phyloP scores from a whole-genome alignment of 164 flowering plant genomes.

The Magnolia changhungtana region DNA sequence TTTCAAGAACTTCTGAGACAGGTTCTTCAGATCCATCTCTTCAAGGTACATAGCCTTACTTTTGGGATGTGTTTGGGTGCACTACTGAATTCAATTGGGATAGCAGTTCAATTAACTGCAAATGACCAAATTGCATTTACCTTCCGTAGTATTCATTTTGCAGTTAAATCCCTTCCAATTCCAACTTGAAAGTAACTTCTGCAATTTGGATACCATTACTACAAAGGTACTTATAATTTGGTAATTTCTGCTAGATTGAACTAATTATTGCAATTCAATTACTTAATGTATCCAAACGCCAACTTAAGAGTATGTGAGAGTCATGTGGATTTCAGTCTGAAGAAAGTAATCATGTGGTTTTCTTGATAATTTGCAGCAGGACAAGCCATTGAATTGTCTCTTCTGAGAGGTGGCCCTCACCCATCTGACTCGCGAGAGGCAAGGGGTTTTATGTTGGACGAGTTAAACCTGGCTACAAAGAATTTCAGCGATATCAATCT shows the following conservation, averaged over 20 bases:
- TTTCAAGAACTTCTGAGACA: slow-evolving; percentile 78
- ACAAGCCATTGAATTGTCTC: slow-evolving; percentile 57
- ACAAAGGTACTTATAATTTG: too few species aligned
- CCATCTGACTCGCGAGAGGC: slow-evolving; percentile 45
- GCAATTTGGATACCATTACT: too few species aligned
- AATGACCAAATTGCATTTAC: too few species aligned
- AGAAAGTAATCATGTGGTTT: background rate
- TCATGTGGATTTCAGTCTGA: background rate
- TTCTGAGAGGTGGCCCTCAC: slow-evolving; percentile 20
- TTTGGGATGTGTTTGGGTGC: background rate
- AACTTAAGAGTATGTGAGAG: background rate
- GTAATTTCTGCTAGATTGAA: background rate
- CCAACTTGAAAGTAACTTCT: too few species aligned
- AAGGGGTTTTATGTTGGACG: slow-evolving; percentile 60
- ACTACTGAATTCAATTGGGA: too few species aligned
- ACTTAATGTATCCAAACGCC: background rate
- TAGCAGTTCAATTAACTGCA: too few species aligned
- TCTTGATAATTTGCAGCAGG: slow-evolving; percentile 36
- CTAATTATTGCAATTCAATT: background rate
- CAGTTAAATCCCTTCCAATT: too few species aligned
- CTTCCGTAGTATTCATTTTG: too few species aligned
- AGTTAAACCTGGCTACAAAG: slow-evolving; percentile 69
- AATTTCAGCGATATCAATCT: slow-evolving; percentile 62
- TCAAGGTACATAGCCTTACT: slow-evolving; percentile 42
- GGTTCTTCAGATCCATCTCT: slow-evolving; percentile 84